Evolutionary conservation across 2,329 filamentous ascomycete genomes (phyloP).

Genomic region (Epichloe coenophiala): DNA sequence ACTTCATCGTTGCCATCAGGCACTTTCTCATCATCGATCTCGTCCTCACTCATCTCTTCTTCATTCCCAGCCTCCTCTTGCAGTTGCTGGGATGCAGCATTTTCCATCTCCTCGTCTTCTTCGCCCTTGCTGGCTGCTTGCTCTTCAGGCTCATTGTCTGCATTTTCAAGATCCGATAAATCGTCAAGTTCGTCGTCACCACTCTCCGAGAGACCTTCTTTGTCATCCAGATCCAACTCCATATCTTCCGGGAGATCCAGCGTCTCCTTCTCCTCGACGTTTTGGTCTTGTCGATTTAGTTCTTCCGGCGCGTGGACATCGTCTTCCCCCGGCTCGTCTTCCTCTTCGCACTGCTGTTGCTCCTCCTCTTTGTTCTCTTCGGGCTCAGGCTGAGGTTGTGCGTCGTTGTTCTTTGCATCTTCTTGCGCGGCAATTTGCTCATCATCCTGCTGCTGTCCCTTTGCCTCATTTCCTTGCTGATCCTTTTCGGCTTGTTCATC

Average conservation of each 20-base stretch:
- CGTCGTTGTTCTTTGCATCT: slow-evolving; percentile 33
- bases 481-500: slow-evolving; percentile 74
- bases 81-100: slow-evolving; percentile 23
- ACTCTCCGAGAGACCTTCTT: slow-evolving; percentile 40
- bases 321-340: slow-evolving; percentile 29
- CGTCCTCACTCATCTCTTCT: slow-evolving; percentile 24
- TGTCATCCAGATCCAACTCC: slow-evolving; percentile 67
- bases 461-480: slow-evolving; percentile 58
- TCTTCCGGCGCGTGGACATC: slow-evolving; percentile 42
- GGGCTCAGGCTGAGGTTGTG: slow-evolving; percentile 33
- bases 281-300: slow-evolving; percentile 51
- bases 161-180: slow-evolving; percentile 39
- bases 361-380: slow-evolving; percentile 25
- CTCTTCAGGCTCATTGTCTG: slow-evolving; percentile 23
- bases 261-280: slow-evolving; percentile 68
- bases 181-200: slow-evolving; percentile 48
- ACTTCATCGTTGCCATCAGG: slow-evolving; percentile 35
- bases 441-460: slow-evolving; percentile 53
- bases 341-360: slow-evolving; percentile 23
- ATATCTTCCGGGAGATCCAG: slow-evolving; percentile 81
- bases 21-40: slow-evolving; percentile 36
- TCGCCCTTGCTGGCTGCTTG: slow-evolving; percentile 21
- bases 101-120: slow-evolving; percentile 22
- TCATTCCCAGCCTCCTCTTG: slow-evolving; percentile 31
- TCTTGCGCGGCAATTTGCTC: slow-evolving; percentile 48